phyloP scores from a whole-genome alignment of 306 rosid species.

The Mimosa pudica region DNA sequence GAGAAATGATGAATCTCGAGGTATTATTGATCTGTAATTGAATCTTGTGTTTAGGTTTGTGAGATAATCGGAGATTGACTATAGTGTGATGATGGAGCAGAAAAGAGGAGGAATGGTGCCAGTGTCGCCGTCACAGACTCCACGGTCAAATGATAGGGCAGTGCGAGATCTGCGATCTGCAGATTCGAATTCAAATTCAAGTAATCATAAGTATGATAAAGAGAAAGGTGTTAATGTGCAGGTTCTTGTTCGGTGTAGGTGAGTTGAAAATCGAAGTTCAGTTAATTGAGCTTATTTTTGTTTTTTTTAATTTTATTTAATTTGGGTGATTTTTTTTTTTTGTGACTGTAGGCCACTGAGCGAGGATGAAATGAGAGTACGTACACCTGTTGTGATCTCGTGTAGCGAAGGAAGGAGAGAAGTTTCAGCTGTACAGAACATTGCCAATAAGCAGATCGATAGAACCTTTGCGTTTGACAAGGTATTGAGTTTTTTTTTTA shows the following conservation, averaged over 20 bases:
- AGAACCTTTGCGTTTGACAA: slow-evolving; percentile 90
- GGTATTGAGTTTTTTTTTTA: slow-evolving; percentile 45
- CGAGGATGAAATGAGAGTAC: slow-evolving; percentile 82
- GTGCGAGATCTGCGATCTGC: slow-evolving; percentile 95
- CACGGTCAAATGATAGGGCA: slow-evolving; percentile 82
- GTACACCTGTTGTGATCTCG: slow-evolving; percentile 93
- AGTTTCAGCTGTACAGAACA: slow-evolving; percentile 83
- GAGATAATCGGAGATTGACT: background rate
- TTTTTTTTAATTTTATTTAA: too few species aligned
- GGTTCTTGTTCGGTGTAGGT: slow-evolving; percentile 98
- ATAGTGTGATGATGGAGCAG: slow-evolving; percentile 63
- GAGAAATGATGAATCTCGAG: slow-evolving; percentile 22
- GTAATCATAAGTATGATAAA: slow-evolving; percentile 63
- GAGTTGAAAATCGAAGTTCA: slow-evolving; percentile 44
- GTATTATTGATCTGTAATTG: background rate
- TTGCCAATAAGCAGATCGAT: slow-evolving; percentile 99
- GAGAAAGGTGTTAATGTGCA: slow-evolving; percentile 99
- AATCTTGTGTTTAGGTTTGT: slow-evolving; percentile 22
- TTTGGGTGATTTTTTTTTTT: too few species aligned
- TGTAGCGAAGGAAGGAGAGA: slow-evolving; percentile 83
- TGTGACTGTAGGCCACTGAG: slow-evolving; percentile 76
- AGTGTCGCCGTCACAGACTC: slow-evolving; percentile 90
- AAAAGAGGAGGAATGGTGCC: slow-evolving; percentile 84
- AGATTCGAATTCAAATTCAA: slow-evolving; percentile 88
- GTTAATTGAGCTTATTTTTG: slow-evolving; percentile 28